phyloP scores from a whole-genome alignment of 2,329 filamentous ascomycete genomes.

The Biscogniauxia mediterranea region DNA sequence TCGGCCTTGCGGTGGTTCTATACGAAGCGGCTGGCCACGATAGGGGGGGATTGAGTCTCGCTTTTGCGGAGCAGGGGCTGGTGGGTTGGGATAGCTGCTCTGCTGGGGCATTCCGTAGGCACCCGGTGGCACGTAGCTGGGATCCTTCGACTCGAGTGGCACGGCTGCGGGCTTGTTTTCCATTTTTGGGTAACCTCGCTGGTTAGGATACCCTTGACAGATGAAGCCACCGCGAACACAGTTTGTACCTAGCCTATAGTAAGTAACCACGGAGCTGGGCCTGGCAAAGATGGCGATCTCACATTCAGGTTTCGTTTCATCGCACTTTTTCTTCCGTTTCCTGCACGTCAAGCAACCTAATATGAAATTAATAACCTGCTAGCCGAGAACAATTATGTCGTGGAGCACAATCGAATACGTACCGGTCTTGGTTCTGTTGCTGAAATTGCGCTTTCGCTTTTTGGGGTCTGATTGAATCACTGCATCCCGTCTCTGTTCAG shows the following conservation, averaged over 20 bases:
- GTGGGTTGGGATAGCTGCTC: conserved; percentile 29
- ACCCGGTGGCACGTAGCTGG: conserved; percentile 58
- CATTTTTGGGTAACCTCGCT: conserved; percentile 77
- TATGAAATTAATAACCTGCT: conserved; percentile 7
- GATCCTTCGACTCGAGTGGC: conserved; percentile 81
- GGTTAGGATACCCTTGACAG: conserved; percentile 86
- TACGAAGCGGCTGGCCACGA: conserved; percentile 60
- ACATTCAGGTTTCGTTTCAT: conserved; percentile 92
- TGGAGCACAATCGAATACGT: conserved; percentile 14
- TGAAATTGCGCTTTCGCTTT: conserved; percentile 79
- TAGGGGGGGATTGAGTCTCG: conserved; percentile 59
- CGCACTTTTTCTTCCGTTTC: conserved; percentile 94
- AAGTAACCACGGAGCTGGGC: conserved; percentile 16
- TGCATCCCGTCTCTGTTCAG: conserved; percentile 45
- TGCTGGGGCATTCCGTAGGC: conserved; percentile 60
- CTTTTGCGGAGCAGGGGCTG: conserved; percentile 38
- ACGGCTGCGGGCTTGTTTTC: conserved; percentile 66
- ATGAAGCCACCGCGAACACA: conserved; percentile 87
- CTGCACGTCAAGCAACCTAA: conserved; percentile 78
- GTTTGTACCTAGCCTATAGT: conserved; percentile 65
- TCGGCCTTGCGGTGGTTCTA: conserved; percentile 61
- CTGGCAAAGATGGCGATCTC: conserved; percentile 39
- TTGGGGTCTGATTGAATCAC: conserved; percentile 60
- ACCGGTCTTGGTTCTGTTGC: conserved; percentile 86
- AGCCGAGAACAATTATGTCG: neutral